Evolutionary conservation across 1,139 yeast genomes (phyloP), one percentile per base, ranked within the genome.

Genomic region (Kurtzmaniella quercitrusa): DNA sequence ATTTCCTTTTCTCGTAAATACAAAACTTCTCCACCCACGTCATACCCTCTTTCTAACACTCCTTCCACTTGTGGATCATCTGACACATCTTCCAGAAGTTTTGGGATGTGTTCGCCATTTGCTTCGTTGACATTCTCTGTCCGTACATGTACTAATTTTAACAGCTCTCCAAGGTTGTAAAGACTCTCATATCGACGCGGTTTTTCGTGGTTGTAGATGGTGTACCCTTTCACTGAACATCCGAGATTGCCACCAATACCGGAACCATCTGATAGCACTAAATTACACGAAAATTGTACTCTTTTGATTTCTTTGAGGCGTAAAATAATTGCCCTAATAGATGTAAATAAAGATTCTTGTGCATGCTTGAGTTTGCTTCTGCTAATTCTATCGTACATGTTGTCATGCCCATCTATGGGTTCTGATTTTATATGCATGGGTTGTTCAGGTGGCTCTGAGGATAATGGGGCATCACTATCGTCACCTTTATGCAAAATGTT

Each of bases 151-250:
- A 83, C 93, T 33, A 78, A 71, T 48, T 73, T 69, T 41, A 80
- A 67, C 5, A 60, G 48, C 36, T 78, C 83, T 3, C 74, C 78
- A 39, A 73, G 68, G 33, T 78, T 78, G 56, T 78, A 80, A 16
- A 84, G 48, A 43, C 56, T 55, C 40, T 62, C 51, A 16, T 54
- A 56, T 41, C 71, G 66, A 22, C 71, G 66, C 1, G 78, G 57
- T 38, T 67, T 71, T 47, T 82, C 84, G 42, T 76, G 79, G 14
- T 74, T 66, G 49, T 74, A 77, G n/a, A 86, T 67, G 0, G 84
- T 65, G 53, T 82, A 86, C 0, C 95, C 97, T 51, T 77, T 79
- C 1, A 89, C 69, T 0, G 88, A 84, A 40, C 93, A 76, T 0
- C 74, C 71, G 14, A 88, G 49, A 1, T 66, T 63, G 3, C 36